Conservation (phyloP, 495 filamentous ascomycete species). For the Neurospora sp. region DNA sequence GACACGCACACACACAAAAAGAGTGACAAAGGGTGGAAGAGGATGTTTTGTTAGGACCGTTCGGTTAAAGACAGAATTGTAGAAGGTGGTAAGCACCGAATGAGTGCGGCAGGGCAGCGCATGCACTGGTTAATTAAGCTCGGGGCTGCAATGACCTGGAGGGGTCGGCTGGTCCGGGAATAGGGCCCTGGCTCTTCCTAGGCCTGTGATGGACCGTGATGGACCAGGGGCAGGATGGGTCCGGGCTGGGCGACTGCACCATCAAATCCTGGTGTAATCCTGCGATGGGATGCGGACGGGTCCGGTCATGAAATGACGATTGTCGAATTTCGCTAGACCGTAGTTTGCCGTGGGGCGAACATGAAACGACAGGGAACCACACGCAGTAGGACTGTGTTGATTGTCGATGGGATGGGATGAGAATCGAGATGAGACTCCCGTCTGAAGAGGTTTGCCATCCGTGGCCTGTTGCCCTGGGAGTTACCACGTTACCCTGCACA, state of each 20-base stretch:
- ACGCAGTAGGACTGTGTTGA: not conserved
- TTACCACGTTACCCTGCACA: not conserved
- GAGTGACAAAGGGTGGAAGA: not conserved
- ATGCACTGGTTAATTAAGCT: not conserved
- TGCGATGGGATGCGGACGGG: not conserved
- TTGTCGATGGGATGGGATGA: not conserved
- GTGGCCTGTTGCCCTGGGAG: not conserved
- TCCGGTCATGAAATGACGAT: not conserved
- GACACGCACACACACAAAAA: not conserved
- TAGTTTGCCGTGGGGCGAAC: conserved; percentile 15
- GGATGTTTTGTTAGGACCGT: not conserved
- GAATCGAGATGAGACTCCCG: not conserved
- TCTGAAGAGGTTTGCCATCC: not conserved
- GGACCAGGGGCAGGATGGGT: not conserved
- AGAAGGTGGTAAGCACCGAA: not conserved
- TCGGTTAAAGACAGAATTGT: not conserved
- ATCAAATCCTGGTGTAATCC: not conserved
- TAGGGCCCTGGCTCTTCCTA: not conserved
- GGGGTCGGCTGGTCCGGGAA: not conserved
- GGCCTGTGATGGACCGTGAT: not conserved
- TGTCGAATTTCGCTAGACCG: conserved; percentile 20
- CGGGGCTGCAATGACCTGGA: not conserved
- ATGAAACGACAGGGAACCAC: not conserved
- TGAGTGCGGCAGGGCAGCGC: not conserved
- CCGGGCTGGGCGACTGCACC: not conserved